Conservation (phyloP, 176 grass and related monocot species). For the Bromus sterilis region DNA sequence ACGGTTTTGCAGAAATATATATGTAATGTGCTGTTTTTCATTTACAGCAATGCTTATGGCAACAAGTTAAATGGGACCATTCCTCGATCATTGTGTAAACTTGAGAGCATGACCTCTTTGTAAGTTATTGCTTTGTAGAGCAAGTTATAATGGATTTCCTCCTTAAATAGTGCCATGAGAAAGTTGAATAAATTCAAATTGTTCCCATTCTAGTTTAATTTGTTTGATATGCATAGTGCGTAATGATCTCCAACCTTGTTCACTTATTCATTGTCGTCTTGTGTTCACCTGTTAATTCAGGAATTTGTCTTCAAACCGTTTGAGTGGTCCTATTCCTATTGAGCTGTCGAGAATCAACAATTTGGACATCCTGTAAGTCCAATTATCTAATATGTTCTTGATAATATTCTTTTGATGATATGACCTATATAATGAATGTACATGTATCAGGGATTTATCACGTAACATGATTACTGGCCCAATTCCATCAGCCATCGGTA, state of each 20-base stretch:
- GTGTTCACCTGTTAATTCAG: conserved; percentile 23
- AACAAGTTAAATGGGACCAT: conserved; percentile 95
- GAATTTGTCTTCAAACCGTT: conserved; percentile 84
- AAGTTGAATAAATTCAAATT: neutral
- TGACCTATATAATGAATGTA: conserved; percentile 13
- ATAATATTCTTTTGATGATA: conserved; percentile 11
- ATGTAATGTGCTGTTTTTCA: conserved; percentile 6
- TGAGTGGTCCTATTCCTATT: conserved; percentile 78
- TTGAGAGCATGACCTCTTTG: conserved; percentile 99
- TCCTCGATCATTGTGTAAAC: conserved; percentile 66
- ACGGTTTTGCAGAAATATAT: neutral
- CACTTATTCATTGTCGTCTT: neutral
- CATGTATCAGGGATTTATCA: conserved; percentile 65
- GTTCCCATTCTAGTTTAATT: neutral
- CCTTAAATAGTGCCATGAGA: neutral
- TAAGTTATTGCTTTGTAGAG: conserved; percentile 20
- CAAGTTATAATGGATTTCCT: neutral
- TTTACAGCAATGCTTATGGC: conserved; percentile 75
- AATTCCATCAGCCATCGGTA: conserved; percentile 77
- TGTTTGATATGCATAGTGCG: neutral
- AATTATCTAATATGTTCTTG: neutral
- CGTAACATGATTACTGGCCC: conserved; percentile 74
- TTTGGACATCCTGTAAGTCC: conserved; percentile 89
- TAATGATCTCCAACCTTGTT: neutral
- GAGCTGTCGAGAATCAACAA: conserved; percentile 87